phyloP scores from a whole-genome alignment of 2,329 filamentous ascomycete species.

The Botrytis tulipae region DNA sequence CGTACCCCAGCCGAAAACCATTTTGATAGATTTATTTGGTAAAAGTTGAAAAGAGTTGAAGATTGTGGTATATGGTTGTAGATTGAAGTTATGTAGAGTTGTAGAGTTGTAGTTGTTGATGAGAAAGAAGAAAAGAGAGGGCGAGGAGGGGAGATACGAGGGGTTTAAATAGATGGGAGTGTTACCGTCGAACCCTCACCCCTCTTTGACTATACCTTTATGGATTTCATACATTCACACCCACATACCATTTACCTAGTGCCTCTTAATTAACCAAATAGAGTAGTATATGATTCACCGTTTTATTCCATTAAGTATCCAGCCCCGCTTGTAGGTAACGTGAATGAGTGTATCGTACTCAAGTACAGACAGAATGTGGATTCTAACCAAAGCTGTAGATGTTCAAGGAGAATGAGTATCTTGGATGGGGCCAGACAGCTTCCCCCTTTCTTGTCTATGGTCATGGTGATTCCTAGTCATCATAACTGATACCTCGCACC shows the following conservation, averaged over 20 bases:
- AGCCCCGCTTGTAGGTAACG: background rate
- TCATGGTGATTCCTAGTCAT: background rate
- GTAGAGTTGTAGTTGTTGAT: background rate
- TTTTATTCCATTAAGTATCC: background rate
- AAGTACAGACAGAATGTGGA: background rate
- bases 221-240: background rate
- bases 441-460: background rate
- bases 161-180: slow-evolving; percentile 20
- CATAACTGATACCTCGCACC: background rate
- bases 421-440: background rate
- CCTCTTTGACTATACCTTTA: background rate
- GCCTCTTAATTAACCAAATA: background rate
- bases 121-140: background rate
- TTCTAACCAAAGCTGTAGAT: background rate
- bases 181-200: background rate
- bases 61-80: background rate
- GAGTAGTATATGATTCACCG: background rate
- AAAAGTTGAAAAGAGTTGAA: slow-evolving; percentile 11
- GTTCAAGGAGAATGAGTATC: background rate
- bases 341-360: background rate
- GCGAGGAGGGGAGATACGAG: slow-evolving; percentile 5
- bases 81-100: slow-evolving; percentile 4
- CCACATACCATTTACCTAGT: background rate
- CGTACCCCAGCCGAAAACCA: slow-evolving; percentile 35
- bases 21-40: slow-evolving; percentile 29